Percentiles rank a stretch among this genome's conserved stretches.
Conservation (phyloP, 768 basidiomycete species). For the Pulveroboletus frians region DNA sequence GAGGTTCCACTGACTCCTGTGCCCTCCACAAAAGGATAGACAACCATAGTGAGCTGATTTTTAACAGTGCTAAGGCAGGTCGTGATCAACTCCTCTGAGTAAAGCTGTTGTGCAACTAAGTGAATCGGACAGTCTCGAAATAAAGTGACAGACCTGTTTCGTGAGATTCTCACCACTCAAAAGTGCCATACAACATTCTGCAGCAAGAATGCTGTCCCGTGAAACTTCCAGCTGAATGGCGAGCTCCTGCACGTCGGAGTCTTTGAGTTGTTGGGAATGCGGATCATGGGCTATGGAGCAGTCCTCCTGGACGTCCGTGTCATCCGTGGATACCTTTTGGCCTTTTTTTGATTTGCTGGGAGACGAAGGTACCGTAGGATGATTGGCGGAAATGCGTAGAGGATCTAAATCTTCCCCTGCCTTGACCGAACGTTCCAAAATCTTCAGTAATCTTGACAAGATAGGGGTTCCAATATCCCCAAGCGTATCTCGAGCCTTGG, state of each 20-base stretch:
- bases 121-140: background rate
- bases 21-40: conserved; percentile 86
- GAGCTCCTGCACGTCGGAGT: conserved; percentile 48
- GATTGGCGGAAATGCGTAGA: conserved; percentile 40
- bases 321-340: conserved; percentile 27
- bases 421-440: conserved; percentile 74
- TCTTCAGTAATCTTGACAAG: conserved; percentile 64
- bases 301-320: background rate
- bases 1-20: conserved; percentile 40
- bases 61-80: conserved; percentile 73
- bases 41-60: conserved; percentile 68
- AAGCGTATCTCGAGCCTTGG: conserved; percentile 51
- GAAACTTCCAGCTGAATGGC: conserved; percentile 53
- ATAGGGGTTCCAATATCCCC: conserved; percentile 60
- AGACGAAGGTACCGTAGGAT: conserved; percentile 29
- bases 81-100: conserved; percentile 90
- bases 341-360: conserved; percentile 46
- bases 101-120: conserved; percentile 48
- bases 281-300: conserved; percentile 2
- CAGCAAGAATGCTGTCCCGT: conserved; percentile 71
- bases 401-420: conserved; percentile 73
- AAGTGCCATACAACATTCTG: conserved; percentile 76
- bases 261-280: conserved; percentile 32
- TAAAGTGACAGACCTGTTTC: conserved; percentile 62
- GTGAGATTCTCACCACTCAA: conserved; percentile 74